Evolutionary conservation across 2,329 filamentous ascomycete species (phyloP).

Genomic region (Sclerotinia borealis): DNA sequence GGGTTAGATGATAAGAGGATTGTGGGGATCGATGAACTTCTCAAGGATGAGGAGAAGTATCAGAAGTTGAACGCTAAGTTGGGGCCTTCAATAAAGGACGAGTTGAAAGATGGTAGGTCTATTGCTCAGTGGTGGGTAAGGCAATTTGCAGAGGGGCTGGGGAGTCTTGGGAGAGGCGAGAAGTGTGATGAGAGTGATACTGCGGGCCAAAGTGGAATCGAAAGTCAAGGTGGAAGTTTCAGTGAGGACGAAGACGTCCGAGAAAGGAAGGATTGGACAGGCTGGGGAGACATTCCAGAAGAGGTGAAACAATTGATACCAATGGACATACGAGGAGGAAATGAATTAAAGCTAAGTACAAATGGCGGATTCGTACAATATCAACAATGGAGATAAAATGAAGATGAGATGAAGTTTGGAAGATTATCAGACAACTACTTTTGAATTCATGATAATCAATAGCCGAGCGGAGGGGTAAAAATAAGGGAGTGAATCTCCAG

Average conservation of each 20-base stretch:
- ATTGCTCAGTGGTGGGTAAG: neutral
- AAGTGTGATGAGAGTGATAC: neutral
- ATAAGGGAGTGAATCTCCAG: neutral
- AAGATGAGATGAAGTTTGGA: neutral
- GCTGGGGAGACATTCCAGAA: neutral
- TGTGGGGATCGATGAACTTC: constrained; percentile 55
- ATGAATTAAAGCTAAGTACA: neutral
- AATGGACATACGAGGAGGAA: neutral
- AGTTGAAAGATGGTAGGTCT: neutral
- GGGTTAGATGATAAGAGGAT: constrained; percentile 73
- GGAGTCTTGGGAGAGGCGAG: neutral
- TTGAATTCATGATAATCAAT: neutral
- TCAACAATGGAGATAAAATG: neutral
- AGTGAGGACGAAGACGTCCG: no score
- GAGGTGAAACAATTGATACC: neutral
- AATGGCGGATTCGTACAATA: neutral
- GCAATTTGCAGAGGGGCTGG: neutral
- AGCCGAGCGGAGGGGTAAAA: neutral
- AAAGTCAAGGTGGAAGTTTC: neutral
- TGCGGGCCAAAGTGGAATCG: neutral
- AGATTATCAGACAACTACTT: neutral
- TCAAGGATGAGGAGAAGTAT: neutral
- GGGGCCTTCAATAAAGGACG: no score
- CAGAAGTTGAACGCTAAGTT: no score
- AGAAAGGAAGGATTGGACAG: neutral